phyloP scores from a whole-genome alignment of 441 rosid genomes.

The Hura crepitans region DNA sequence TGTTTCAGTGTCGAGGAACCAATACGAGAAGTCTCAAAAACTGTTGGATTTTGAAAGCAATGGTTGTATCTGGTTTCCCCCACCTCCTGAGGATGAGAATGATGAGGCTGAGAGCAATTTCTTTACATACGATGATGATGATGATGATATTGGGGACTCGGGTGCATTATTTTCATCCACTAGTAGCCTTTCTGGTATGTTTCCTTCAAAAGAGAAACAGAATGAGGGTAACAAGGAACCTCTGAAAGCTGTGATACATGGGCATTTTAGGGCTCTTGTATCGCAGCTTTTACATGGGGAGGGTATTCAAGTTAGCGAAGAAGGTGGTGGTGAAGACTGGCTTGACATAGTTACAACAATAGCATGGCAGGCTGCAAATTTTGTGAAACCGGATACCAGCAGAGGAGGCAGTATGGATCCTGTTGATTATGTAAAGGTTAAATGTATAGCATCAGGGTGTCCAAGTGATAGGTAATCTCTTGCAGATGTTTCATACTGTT shows the following conservation, averaged over 20 bases:
- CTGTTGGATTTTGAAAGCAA: conserved; percentile 81
- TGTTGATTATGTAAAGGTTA: conserved; percentile 78
- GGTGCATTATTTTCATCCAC: conserved; percentile 63
- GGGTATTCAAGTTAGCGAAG: conserved; percentile 47
- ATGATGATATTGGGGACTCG: conserved; percentile 72
- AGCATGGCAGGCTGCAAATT: conserved; percentile 94
- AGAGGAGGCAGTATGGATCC: conserved; percentile 99
- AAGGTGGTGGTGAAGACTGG: conserved; percentile 60
- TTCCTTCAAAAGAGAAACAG: conserved; percentile 62
- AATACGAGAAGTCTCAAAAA: conserved; percentile 39
- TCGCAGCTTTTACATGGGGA: conserved; percentile 77
- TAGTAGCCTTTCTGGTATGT: conserved; percentile 60
- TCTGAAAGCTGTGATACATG: conserved; percentile 61
- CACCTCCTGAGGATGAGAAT: conserved; percentile 75
- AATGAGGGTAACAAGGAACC: conserved; percentile 66
- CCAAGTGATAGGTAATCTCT: conserved; percentile 69
- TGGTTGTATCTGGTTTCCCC: conserved; percentile 84
- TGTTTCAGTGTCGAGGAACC: conserved; percentile 32
- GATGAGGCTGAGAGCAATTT: conserved; percentile 66
- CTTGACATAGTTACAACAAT: conserved; percentile 65
- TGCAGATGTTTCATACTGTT: conserved; percentile 9
- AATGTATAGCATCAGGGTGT: conserved; percentile 80
- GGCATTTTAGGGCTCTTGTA: conserved; percentile 92
- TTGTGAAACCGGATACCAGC: conserved; percentile 93
- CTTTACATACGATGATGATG: conserved; percentile 77